These are phyloP conservation scores for Fraxinus cuspidata DNA, from an alignment of 257 asterid species.

Conservation along the genomic window DNA sequence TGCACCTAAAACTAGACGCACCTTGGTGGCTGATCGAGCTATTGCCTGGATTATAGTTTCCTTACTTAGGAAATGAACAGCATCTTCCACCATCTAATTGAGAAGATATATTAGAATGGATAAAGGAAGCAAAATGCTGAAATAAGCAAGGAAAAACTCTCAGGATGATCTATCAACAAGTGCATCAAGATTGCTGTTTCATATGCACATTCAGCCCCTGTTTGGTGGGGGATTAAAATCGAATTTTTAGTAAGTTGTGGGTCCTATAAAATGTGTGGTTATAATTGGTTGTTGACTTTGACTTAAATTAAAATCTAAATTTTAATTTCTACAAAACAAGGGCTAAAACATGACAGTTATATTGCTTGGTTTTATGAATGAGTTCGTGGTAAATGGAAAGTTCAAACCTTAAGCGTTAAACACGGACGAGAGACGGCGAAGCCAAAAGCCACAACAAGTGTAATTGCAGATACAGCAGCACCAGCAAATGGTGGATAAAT, in stretches of 20 bases:
- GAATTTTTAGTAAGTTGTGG: no score
- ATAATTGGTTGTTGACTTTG: no score
- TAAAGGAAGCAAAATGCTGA: constrained; percentile 12
- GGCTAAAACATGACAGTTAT: constrained; percentile 5
- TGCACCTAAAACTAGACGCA: constrained; percentile 26
- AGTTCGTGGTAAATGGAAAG: constrained; percentile 19
- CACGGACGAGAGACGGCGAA: constrained; percentile 99
- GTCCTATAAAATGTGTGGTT: no score
- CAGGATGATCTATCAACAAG: constrained; percentile 15
- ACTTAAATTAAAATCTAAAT: no score
- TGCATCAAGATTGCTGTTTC: constrained; percentile 21
- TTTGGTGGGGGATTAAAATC: no score
- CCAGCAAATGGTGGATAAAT: constrained; percentile 98
- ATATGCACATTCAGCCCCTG: no score
- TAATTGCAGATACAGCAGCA: constrained; percentile 96
- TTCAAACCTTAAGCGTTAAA: constrained; percentile 89
- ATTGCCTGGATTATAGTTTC: constrained; percentile 92
- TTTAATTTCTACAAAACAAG: no score
- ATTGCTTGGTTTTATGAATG: constrained; percentile 11
- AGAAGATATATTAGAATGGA: constrained; percentile 18
- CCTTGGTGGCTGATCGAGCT: constrained; percentile 98
- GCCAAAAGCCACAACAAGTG: constrained; percentile 97
- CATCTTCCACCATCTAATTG: constrained; percentile 96
- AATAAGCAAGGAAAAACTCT: not conserved
- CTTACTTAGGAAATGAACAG: constrained; percentile 94